phyloP scores from a whole-genome alignment of 2,329 filamentous ascomycete species.

The Colletotrichum sp. region DNA sequence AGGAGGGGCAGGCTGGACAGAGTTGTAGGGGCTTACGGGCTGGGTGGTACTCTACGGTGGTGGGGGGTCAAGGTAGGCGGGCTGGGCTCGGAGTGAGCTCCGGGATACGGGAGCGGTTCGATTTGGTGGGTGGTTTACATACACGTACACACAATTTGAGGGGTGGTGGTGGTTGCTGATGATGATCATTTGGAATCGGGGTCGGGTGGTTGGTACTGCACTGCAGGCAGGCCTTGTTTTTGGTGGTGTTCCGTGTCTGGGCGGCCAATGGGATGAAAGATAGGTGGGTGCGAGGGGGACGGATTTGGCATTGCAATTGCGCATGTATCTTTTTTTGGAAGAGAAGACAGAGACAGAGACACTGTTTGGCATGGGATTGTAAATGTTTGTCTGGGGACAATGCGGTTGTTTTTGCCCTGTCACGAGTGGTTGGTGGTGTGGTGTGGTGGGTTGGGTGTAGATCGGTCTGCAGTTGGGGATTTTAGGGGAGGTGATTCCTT shows the following conservation, averaged over 20 bases:
- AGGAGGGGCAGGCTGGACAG: neutral
- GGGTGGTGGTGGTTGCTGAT: neutral
- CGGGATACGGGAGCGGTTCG: conserved; percentile 10
- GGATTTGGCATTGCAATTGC: neutral
- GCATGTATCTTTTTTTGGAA: neutral
- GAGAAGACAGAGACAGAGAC: neutral
- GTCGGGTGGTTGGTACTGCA: neutral
- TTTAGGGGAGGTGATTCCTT: neutral
- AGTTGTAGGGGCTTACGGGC: too few species aligned
- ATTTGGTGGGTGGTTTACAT: neutral
- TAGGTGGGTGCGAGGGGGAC: too few species aligned
- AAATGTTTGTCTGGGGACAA: neutral
- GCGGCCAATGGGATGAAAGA: neutral
- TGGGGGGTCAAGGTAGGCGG: neutral
- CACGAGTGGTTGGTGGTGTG: neutral
- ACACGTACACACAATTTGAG: neutral
- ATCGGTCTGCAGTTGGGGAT: neutral
- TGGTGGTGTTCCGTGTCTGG: too few species aligned
- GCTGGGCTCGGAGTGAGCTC: conserved; percentile 7
- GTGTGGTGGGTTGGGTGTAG: neutral
- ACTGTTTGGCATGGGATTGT: neutral
- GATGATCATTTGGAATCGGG: neutral
- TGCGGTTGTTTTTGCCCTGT: neutral
- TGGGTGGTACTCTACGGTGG: neutral
- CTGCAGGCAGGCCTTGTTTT: too few species aligned